A percentile compares a stretch with the other conserved stretches of the same genome.
Evolutionary conservation across 2,329 filamentous ascomycete genomes (phyloP).

Genomic region (Lachnellula arida): DNA sequence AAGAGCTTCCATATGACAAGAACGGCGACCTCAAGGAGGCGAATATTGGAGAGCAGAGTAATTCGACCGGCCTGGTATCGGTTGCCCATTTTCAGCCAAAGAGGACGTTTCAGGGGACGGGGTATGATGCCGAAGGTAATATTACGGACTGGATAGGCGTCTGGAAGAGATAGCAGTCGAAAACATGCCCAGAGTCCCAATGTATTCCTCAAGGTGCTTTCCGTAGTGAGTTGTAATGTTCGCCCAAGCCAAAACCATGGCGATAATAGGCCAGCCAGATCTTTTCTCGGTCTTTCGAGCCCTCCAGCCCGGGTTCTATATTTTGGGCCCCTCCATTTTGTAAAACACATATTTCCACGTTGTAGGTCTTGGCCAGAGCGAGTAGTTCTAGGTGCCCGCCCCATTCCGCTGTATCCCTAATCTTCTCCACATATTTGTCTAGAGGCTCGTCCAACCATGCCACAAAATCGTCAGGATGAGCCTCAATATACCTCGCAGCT

Average conservation of each 20-base stretch:
- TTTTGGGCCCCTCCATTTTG: constrained; percentile 79
- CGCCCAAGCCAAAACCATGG: constrained; percentile 88
- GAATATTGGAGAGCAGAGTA: constrained; percentile 40
- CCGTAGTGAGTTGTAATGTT: constrained; percentile 92
- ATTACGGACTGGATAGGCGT: constrained; percentile 51
- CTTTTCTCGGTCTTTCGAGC: constrained; percentile 43
- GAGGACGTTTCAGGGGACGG: constrained; percentile 43
- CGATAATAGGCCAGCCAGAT: constrained; percentile 93
- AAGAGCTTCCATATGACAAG: constrained; percentile 57
- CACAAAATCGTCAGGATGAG: constrained; percentile 73
- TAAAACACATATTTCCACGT: constrained; percentile 75
- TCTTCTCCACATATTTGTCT: constrained; percentile 66
- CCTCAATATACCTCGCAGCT: constrained; percentile 72
- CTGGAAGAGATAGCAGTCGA: constrained; percentile 34
- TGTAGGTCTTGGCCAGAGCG: constrained; percentile 77
- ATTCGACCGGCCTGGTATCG: constrained; percentile 35
- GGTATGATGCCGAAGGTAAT: constrained; percentile 41
- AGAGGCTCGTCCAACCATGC: constrained; percentile 83
- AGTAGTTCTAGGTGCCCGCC: constrained; percentile 87
- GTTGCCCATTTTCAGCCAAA: constrained; percentile 47
- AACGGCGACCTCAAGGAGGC: constrained; percentile 45
- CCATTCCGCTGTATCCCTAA: constrained; percentile 89
- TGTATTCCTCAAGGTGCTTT: constrained; percentile 29
- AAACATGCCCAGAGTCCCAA: not conserved
- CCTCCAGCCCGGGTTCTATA: constrained; percentile 52